These are phyloP conservation scores for Melanogaster broomeanus DNA, from an alignment of 768 basidiomycete species.

Conservation along the genomic window DNA sequence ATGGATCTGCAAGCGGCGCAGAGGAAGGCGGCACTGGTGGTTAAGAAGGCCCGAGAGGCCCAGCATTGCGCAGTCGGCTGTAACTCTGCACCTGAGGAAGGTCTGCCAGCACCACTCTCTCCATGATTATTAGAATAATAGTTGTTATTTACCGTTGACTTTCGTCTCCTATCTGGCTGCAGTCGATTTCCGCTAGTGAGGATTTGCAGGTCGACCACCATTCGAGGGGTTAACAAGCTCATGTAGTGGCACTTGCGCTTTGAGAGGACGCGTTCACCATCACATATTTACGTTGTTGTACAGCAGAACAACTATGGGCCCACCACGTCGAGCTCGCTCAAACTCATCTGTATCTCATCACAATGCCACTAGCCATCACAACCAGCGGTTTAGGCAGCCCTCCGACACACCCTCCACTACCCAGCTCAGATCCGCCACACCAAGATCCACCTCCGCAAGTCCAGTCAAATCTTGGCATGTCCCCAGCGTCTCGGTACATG, in stretches of 20 bases:
- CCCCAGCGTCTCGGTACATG: conserved; percentile 64
- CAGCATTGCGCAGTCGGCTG: no score
- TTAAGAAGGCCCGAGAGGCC: no score
- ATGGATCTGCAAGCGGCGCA: conserved; percentile 33
- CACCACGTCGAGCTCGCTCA: conserved; percentile 33
- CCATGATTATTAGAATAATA: no score
- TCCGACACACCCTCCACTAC: background rate
- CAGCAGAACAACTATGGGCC: conserved; percentile 15
- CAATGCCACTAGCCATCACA: conserved; percentile 2
- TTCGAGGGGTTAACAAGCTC: no score
- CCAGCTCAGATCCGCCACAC: background rate
- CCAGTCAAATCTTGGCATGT: conserved; percentile 47
- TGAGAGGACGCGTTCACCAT: background rate
- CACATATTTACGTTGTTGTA: background rate
- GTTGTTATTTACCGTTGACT: no score
- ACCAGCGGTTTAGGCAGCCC: background rate
- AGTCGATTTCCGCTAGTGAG: no score
- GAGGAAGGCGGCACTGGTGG: background rate
- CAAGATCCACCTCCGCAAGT: conserved; percentile 11
- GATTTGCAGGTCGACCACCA: no score
- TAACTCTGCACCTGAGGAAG: no score
- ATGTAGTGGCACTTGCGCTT: no score
- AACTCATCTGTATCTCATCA: conserved; percentile 25
- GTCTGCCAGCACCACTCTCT: no score
- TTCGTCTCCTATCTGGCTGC: no score